Evolutionary conservation across 2,329 filamentous ascomycete genomes (phyloP), one percentile per base, ranked within the genome.

Genomic region (Colletotrichum sojae): DNA sequence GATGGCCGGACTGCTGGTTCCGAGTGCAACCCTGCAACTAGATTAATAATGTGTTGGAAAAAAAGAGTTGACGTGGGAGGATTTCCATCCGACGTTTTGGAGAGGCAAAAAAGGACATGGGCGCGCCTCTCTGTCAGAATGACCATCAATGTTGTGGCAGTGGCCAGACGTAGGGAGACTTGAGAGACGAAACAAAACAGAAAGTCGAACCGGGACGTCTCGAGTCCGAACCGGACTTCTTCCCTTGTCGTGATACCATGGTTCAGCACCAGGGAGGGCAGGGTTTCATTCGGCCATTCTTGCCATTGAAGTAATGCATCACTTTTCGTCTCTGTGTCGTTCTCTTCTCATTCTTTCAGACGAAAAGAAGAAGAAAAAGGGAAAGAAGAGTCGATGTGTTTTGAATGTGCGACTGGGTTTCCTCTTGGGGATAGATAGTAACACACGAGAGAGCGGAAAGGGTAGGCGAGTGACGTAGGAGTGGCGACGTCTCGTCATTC

Each of bases 161-260:
- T 25, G 22, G 22, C 22, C 22, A 5, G 22, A 25, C 4, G 22
- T 4, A 25, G 22, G 22, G 22, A 22, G 15, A 39, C 9, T 22
- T 22, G 40, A 63, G 18, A 45, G 39, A 69, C 52, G 40, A 59
- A 55, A 54, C 43, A 52, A 69, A 65, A 53, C 62, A 60, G 66
- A 55, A 65, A 60, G 48, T 69, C 61, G 61, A 69, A 69, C 61
- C 66, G 61, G 54, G 54, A 65, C 48, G 49, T 60, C 15, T 40
- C 5, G 54, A 55, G 48, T 18, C 54, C 54, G 61, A 54, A 46
- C 59, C 59, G 54, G 12, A 52, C 16, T 53, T 25, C 40, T 6
- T 46, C 1, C 8, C 8, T 10, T 10, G 8, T 36, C 8, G 3
- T 36, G 3, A 20, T 52, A 49, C 25, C 6, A 27, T 45, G 20